Conservation (phyloP, 2,329 filamentous ascomycete species). For the Ophiostoma triangulosporum region DNA sequence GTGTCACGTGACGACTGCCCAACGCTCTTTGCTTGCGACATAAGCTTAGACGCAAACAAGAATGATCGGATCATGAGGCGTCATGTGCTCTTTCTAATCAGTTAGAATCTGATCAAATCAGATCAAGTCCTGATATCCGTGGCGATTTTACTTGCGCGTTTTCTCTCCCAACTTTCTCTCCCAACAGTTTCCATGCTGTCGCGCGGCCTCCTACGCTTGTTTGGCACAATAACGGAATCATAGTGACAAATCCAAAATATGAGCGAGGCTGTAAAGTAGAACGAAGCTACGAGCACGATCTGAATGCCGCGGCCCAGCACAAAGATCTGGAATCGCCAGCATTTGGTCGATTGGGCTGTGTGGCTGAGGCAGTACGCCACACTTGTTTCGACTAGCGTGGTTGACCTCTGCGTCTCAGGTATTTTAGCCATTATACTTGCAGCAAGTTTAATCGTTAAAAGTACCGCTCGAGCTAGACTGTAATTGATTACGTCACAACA, state of each 20-base stretch:
- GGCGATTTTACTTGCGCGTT: too few relatives aligned
- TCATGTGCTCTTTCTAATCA: too few relatives aligned
- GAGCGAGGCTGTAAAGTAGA: background rate
- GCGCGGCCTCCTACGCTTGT: background rate
- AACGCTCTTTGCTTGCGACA: background rate
- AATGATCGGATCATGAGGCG: background rate
- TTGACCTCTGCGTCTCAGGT: background rate
- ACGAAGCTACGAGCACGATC: background rate
- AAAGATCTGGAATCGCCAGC: background rate
- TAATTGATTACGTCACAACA: slow-evolving; percentile 1
- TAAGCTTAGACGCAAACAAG: background rate
- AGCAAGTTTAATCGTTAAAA: background rate
- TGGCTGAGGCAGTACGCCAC: slow-evolving; percentile 1
- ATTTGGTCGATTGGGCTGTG: background rate
- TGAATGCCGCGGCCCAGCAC: background rate
- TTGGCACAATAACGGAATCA: background rate
- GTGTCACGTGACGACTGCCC: background rate
- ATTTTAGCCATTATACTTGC: background rate
- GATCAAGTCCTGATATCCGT: too few relatives aligned
- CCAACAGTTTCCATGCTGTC: background rate
- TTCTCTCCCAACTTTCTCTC: too few relatives aligned
- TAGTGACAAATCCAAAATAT: background rate
- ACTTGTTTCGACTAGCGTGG: slow-evolving; percentile 1
- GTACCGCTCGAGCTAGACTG: background rate
- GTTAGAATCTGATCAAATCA: too few relatives aligned